These are phyloP conservation scores for Typha latifolia DNA, from an alignment of 176 grass and related monocot genomes.

Conservation along the genomic window DNA sequence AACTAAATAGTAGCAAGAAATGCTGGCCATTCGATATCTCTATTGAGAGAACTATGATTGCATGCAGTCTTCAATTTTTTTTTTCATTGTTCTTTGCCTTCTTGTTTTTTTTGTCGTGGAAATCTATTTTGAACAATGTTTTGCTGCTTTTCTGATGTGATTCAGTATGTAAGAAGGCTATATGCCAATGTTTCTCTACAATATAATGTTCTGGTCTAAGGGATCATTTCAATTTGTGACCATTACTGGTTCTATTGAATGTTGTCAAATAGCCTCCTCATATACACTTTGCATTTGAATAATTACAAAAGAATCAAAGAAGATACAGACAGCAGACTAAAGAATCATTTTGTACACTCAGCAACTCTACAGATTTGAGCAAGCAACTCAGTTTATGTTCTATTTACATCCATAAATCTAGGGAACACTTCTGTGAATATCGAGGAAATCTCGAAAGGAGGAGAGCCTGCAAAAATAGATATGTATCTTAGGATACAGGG, in stretches of 20 bases:
- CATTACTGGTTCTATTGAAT: too few species aligned
- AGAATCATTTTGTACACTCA: too few species aligned
- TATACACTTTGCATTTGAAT: too few species aligned
- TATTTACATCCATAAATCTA: not conserved
- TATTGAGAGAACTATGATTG: too few species aligned
- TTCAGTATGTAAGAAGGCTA: not conserved
- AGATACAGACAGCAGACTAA: too few species aligned
- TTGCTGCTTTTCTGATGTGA: not conserved
- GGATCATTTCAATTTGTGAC: too few species aligned
- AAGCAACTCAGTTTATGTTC: too few species aligned
- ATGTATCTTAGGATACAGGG: not conserved
- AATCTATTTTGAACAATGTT: not conserved
- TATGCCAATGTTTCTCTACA: not conserved
- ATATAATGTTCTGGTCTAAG: not conserved
- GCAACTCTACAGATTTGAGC: too few species aligned
- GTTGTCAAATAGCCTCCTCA: too few species aligned
- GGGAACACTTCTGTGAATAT: conserved; percentile 57
- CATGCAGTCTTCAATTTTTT: not conserved
- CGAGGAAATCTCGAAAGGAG: conserved; percentile 49
- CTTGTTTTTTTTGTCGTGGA: not conserved
- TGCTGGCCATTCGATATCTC: not conserved
- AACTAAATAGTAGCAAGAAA: not conserved
- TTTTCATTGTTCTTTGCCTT: not conserved
- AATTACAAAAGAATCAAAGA: too few species aligned
- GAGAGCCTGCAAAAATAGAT: conserved; percentile 30